Base-by-base conservation (phyloP, 768 basidiomycete genomes). In the Boletales sp. region DNA sequence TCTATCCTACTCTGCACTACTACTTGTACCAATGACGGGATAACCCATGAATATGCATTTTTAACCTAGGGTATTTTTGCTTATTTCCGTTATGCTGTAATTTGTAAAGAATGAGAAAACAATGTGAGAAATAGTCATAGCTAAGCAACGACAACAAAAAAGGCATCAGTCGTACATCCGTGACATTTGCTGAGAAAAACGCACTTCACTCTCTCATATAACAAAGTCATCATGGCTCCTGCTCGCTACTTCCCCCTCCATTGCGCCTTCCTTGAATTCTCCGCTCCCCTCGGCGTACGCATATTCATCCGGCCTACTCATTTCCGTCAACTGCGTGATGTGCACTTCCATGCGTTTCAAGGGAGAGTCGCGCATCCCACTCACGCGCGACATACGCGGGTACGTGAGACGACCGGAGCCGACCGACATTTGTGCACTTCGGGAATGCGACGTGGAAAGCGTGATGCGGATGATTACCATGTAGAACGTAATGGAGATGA, bases 401-500 rank as follows among this genome's bases (percentile, higher is more conserved):
- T 24, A n/a, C 43, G 43, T 21, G 8, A 45, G 18, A 35, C 43
- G 43, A 21, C 21, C 31, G 8, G 43, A 24, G 5, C 10, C 43
- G 13, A 14, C 18, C 6, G 43, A 45, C 14, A 19, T 12, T 15
- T 18, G 43, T 8, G 14, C 43, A 24, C 30, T 30, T 27, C 50
- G 49, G 19, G 45, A 44, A 34, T 21, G 21, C 21, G 46, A 35
- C 21, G 44, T 32, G n/a, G 51, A 29, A 21, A 57, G 49, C 2
- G 57, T 58, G 36, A 57, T 52, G 12, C 57, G 57, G 38, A 63
- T 50, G 50, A 63, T 57, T 36, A 61, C 54, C 60, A 63, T 61
- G 47, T 56, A 63, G 47, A 63, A 63, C 15, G 60, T 48, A 21
- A 63, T 57, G 7, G 62, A 61, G 15, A 63, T 59, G 45, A 61